Percentiles rank a stretch among this genome's conserved stretches.
Conservation (phyloP, 371 early-diverging fungal species). For the Mucor indicus region DNA sequence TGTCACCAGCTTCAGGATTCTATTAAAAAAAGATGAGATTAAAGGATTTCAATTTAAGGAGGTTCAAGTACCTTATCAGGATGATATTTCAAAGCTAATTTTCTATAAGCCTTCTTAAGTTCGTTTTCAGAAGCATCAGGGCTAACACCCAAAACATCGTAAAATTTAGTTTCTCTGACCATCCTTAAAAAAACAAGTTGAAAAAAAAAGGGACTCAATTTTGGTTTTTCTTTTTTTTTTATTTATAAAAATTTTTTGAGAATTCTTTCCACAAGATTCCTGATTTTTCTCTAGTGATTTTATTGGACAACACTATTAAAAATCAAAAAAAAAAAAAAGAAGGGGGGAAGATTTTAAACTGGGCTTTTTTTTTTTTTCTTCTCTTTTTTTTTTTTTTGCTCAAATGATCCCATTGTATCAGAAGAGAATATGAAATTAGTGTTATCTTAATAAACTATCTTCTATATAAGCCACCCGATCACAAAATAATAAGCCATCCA, state of each 20-base stretch:
- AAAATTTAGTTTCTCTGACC: constrained; percentile 87
- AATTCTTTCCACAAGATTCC: constrained; percentile 19
- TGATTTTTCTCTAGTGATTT: constrained; percentile 8
- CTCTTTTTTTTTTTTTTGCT: not conserved
- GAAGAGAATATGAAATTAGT: too few species aligned
- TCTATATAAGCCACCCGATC: too few species aligned
- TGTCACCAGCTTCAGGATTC: constrained; percentile 81
- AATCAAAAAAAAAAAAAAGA: not conserved
- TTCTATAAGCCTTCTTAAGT: constrained; percentile 90
- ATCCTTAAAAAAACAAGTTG: constrained; percentile 27
- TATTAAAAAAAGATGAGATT: constrained; percentile 17
- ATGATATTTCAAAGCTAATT: constrained; percentile 91
- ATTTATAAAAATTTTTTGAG: constrained; percentile 6
- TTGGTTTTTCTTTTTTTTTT: not conserved
- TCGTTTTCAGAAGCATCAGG: constrained; percentile 81
- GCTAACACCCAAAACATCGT: constrained; percentile 88
- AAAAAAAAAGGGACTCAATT: constrained; percentile 1
- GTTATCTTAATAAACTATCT: too few species aligned
- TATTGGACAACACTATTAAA: too few species aligned
- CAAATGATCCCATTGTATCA: too few species aligned
- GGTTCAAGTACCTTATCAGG: constrained; percentile 77
- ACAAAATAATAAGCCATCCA: too few species aligned
- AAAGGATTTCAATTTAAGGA: not conserved
- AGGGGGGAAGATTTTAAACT: not conserved
- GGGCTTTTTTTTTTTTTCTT: not conserved